Base-by-base conservation (phyloP, 31 red algal species). In the Odonthalia washingtoniensis region DNA sequence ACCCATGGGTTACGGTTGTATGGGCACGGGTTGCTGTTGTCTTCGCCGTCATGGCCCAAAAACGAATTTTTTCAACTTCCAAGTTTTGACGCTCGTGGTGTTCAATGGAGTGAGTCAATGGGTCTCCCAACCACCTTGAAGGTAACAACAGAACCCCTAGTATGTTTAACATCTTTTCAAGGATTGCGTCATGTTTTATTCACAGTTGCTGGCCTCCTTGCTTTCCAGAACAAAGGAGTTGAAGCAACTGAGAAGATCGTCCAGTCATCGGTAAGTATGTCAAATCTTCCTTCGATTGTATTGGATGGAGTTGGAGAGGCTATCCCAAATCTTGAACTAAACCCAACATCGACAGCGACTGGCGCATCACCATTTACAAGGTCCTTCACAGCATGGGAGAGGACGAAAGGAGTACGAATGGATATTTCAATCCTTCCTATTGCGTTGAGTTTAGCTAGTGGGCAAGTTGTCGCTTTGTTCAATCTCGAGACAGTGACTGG, bases 401-500 rank as follows among this genome's bases (percentile, higher is more conserved):
- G 91, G 78, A 93, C 91, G 3, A 93, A 93, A 78, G 91, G 91
- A 28, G 91, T 93, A 5, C 84, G 91, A 26, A 93, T 93, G 91
- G 91, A 93, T 49, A 28, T 93, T 40, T 87, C 84, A 16, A 88
- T 88, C 24, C 77, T 77, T 24, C 91, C 91, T 35, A 93, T 93
- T 78, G 82, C 91, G 34, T 41, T 93, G 32, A 93, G 78, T 82
- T 72, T 93, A 28, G 91, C 70, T 30, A 93, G 84, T 62, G 91
- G 91, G 24, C 91, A 80, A 0, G 83, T 88, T 83, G 84, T 93
- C 17, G 91, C 91, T 36, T 44, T 87, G 26, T n/a, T n/a, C n/a
- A n/a, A n/a, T n/a, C n/a, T n/a, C n/a, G n/a, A n/a, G n/a, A n/a
- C n/a, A n/a, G n/a, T 93, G 4, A 88, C 84, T 42, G 91, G 91